These are phyloP conservation scores for Nitzschia sp. DNA, from an alignment of 108 stramenopile genomes.

Conservation along the genomic window DNA sequence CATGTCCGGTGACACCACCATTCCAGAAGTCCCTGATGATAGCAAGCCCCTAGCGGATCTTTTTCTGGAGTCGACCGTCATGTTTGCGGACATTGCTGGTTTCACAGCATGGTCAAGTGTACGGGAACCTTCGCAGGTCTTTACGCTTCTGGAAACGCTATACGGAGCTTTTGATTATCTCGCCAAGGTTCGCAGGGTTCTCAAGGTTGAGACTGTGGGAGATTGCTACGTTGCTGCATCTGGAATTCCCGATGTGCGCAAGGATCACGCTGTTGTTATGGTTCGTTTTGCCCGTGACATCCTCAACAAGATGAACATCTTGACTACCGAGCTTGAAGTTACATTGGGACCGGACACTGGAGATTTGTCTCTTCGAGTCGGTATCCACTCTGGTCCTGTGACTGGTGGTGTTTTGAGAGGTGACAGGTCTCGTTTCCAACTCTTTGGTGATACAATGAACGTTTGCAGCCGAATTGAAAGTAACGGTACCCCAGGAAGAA, in stretches of 20 bases:
- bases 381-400: background rate
- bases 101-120: too few species aligned
- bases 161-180: constrained; percentile 55
- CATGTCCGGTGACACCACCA: too few species aligned
- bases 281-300: constrained; percentile 3
- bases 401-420: constrained; percentile 1
- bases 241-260: constrained; percentile 14
- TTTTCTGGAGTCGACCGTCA: too few species aligned
- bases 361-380: constrained; percentile 12
- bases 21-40: too few species aligned
- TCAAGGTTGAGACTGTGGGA: constrained; percentile 14
- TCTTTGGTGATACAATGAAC: constrained; percentile 9
- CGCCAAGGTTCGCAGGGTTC: constrained; percentile 24
- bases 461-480: constrained; percentile 10
- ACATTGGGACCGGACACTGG: constrained; percentile 12
- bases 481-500: constrained; percentile 18
- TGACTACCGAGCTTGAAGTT: background rate
- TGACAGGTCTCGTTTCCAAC: constrained; percentile 5
- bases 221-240: constrained; percentile 17
- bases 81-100: too few species aligned
- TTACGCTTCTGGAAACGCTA: constrained; percentile 39
- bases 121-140: too few species aligned
- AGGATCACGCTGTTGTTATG: constrained; percentile 19
- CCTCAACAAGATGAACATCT: constrained; percentile 3
- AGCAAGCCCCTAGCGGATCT: too few species aligned